Base-by-base conservation (phyloP, 1,284 basidiomycete genomes). In the Leccinum angustisporum region DNA sequence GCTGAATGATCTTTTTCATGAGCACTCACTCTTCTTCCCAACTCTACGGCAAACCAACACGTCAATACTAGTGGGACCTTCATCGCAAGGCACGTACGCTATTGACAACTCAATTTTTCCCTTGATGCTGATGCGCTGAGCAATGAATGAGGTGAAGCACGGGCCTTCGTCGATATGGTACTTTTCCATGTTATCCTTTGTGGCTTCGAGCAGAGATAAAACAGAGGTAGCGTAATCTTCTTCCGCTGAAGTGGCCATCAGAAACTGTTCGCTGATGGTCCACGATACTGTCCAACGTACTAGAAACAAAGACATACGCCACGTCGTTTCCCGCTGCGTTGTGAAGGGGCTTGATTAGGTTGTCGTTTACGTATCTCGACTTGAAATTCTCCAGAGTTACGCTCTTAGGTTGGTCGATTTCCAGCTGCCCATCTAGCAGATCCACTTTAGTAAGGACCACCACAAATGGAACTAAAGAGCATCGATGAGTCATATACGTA, bases 61-160 rank as follows among this genome's bases (percentile, higher is more conserved):
- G 4, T 51, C 25, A 51, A 27, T 14, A 8, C 5, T 1, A 9
- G 7, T 13, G 25, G 13, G 5, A 16, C 5, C n/a, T 43, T 9
- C 1, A 16, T 16, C 9, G 13, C 31, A 31, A 51, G 3, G 10
- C 9, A 27, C 48, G 0, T 27, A 51, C 48, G 2, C 3, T 2
- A 51, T 51, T 5, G 48, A 51, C 7, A 51, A 27, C 21, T 27
- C 25, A 2, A 51, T 27, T 25, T 51, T 51, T 1, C 18, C 16
- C 30, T 52, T 11, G 3, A 31, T 52, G 14, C 30, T 52, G 9
- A n/a, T 18, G 5, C 30, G 51, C 9, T 33, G 51, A 31, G 27
- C 30, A 1, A 52, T 31, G 2, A 0, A 2, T 31, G 16, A 16
- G 0, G 16, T n/a, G 9, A 10, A 5, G 2, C 4, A 6, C 1